A percentile compares a stretch with the other conserved stretches of the same genome.
These are phyloP conservation scores for Diaporthe aspalathi DNA, from an alignment of 2,329 filamentous ascomycete genomes.

Conservation along the genomic window DNA sequence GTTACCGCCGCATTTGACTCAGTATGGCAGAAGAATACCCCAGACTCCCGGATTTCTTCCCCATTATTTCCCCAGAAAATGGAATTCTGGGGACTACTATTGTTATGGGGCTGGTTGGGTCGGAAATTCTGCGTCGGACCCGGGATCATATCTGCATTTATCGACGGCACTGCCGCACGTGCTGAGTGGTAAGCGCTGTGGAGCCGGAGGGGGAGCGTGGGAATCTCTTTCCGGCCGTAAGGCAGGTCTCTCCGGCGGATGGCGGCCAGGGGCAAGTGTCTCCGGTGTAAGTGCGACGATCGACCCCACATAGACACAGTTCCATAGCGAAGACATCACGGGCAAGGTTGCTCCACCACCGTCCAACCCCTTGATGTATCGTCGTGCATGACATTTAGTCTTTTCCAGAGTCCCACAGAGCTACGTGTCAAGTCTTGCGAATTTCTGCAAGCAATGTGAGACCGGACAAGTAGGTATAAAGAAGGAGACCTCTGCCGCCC, in stretches of 20 bases:
- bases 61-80: background rate
- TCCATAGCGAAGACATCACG: background rate
- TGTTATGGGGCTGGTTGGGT: background rate
- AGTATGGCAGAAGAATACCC: background rate
- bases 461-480: conserved; percentile 14
- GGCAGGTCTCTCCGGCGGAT: background rate
- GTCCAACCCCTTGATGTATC: background rate
- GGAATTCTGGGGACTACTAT: background rate
- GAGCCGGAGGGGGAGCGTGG: background rate
- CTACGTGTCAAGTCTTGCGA: background rate
- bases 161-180: background rate
- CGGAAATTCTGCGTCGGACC: background rate
- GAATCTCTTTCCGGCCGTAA: background rate
- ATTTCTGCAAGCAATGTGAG: background rate
- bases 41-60: background rate
- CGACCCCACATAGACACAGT: background rate
- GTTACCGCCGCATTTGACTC: background rate
- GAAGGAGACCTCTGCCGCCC: background rate
- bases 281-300: background rate
- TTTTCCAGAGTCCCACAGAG: background rate
- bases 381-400: background rate
- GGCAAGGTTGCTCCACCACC: background rate
- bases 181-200: background rate
- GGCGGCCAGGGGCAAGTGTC: background rate
- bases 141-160: background rate